Base-by-base conservation (phyloP, 2,329 filamentous ascomycete genomes). In the Ceratocystis destructans region DNA sequence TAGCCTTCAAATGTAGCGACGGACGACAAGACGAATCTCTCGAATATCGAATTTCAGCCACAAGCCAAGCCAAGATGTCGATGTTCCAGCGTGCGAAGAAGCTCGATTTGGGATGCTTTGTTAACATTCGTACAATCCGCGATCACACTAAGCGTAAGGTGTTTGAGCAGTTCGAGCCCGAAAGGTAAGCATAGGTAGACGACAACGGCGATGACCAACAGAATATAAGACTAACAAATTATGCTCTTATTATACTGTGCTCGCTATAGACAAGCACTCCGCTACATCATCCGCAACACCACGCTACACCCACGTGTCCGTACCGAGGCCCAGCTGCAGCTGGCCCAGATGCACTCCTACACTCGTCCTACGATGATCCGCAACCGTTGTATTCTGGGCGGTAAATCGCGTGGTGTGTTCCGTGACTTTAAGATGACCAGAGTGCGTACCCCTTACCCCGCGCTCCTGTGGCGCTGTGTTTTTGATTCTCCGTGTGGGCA, bases 131-230 rank as follows among this genome's bases (percentile, higher is more conserved):
- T 71, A 83, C 89, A 71, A 88, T 99, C 74, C 90, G 94, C 72
- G 94, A 99, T 77, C 90, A 97, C 79, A 92, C 91, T 66, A 99
- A 97, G 84, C 88, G 94, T 73, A 93, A 95, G 79, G 89, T 91
- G 68, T 96, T 92, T 73, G 88, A 88, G 74, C 82, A 90, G 74
- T 80, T 87, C 74, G 94, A 99, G 79, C 85, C 91, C 3, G 88
- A 96, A 78, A 87, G 93, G 92, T 95, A 3, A 8, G 59, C 22
- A 28, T 20, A 48, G 12, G 7, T 17, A 22, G 41, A n/a, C 20
- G 53, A 28, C 5, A 15, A 55, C 20, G 22, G 10, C 7, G 22
- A 31, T n/a, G 45, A 10, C 17, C 15, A 12, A 59, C 53, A 33
- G 6, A 8, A 37, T 3, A 20, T 15, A n/a, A 4, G 28, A 17